These are phyloP conservation scores for Globisporangium recalcitrans DNA, from an alignment of 352 stramenopile species.

Conservation along the genomic window DNA sequence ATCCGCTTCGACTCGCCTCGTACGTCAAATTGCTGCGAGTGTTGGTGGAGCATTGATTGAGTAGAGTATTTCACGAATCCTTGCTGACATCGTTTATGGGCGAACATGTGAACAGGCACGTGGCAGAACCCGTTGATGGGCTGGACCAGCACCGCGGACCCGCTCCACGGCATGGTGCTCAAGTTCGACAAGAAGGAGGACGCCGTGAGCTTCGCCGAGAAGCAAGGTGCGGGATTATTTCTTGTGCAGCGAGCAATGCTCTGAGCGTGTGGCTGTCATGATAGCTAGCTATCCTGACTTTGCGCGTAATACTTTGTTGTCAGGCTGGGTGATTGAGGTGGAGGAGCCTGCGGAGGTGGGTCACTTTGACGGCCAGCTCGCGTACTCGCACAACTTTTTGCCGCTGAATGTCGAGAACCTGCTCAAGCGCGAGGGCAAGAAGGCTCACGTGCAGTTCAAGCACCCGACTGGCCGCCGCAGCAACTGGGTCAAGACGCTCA, in stretches of 20 bases:
- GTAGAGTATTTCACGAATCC: not conserved
- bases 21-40: not conserved
- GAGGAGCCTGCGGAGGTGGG: conserved; percentile 63
- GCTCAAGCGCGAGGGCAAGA: conserved; percentile 81
- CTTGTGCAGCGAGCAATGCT: too few relatives aligned
- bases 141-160: conserved; percentile 89
- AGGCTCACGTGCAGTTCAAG: conserved; percentile 66
- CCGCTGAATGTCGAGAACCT: conserved; percentile 62
- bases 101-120: conserved; percentile 19
- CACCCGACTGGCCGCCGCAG: conserved; percentile 68
- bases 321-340: conserved; percentile 80
- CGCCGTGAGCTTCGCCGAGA: conserved; percentile 75
- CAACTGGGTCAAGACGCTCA: conserved; percentile 88
- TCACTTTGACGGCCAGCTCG: conserved; percentile 73
- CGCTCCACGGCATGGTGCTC: conserved; percentile 78
- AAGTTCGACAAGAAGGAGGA: conserved; percentile 89
- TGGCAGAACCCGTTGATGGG: conserved; percentile 95
- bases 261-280: not conserved
- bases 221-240: conserved; percentile 54
- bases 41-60: too few relatives aligned
- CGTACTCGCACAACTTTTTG: conserved; percentile 87
- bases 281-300: not conserved
- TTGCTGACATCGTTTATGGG: not conserved
- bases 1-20: conserved; percentile 68
- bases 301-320: not conserved